Evolutionary conservation across 139 green algal genomes (phyloP), one percentile per base, ranked within the genome.

Genomic region (Chlorella sorokiniana): DNA sequence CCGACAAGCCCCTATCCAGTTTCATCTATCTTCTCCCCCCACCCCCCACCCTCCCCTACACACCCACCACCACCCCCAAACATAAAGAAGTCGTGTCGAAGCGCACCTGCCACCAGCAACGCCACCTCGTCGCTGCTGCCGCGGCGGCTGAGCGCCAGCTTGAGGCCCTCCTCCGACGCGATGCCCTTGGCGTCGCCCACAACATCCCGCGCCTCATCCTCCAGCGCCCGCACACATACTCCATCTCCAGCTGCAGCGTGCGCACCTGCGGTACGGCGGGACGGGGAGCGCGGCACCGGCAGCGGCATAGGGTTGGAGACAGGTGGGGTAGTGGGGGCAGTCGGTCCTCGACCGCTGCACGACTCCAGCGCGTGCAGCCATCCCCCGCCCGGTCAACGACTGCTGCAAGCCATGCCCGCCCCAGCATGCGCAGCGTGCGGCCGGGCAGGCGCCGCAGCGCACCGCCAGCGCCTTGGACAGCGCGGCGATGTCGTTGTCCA

Each of bases 231-330:
- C 93, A 96, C 25, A 98, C 90, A 33, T 92, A 93, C 84, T 97
- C 95, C 94, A 98, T 95, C 87, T 98, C 92, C 45, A 98, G 86
- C 86, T 97, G 91, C 73, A 99, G 86, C 27, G 91, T 97, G 61
- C 90, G 85, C 31, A 98, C 89, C 51, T 86, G 69, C 74, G 64
- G 31, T 23, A 31, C 29, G 48, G n/a, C n/a, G n/a, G 1, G 27
- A 59, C 8, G 29, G 18, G 22, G 25, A 40, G 41, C 10, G 41
- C 27, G 38, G 20, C 11, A 63, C 11, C 3, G 7, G 59, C 63
- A 41, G 18, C 6, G 29, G 63, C 31, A 16, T 31, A 69, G 33
- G 33, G 31, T 29, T 1, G 59, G 18, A 4, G 59, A 10, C 59
- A 8, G 23, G 59, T 3, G n/a, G n/a, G n/a, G n/a, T n/a, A n/a